A percentile compares a stretch with the other conserved stretches of the same genome.
phyloP scores from a whole-genome alignment of 1,284 basidiomycete species.

The Fereydounia khargensis region DNA sequence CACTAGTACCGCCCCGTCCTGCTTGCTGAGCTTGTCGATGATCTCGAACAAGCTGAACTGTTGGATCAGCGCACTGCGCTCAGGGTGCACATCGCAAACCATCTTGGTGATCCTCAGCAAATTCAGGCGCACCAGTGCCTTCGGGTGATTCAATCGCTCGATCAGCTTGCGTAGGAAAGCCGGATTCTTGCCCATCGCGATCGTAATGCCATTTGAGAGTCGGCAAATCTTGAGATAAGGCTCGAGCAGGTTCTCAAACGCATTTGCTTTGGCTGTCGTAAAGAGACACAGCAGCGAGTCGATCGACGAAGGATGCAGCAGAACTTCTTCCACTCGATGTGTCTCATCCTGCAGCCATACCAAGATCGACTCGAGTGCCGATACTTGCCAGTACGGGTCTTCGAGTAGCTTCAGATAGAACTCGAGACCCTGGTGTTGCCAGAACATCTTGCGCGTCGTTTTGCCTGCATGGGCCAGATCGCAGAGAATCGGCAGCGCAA shows the following conservation, averaged over 20 bases:
- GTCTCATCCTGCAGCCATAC: slow-evolving; percentile 96
- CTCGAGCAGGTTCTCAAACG: slow-evolving; percentile 91
- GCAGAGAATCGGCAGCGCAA: slow-evolving; percentile 91
- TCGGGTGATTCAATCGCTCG: slow-evolving; percentile 71
- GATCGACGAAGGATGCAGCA: slow-evolving; percentile 70
- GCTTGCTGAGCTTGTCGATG: slow-evolving; percentile 35
- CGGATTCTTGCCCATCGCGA: slow-evolving; percentile 71
- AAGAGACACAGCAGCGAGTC: slow-evolving; percentile 79
- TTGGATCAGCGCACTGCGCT: slow-evolving; percentile 24
- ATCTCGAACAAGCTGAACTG: slow-evolving; percentile 40
- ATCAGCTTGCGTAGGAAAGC: slow-evolving; percentile 82
- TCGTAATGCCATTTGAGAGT: slow-evolving; percentile 71
- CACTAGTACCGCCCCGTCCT: slow-evolving; percentile 64
- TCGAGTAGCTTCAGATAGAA: slow-evolving; percentile 81
- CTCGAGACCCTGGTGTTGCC: slow-evolving; percentile 55
- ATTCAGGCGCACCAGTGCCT: slow-evolving; percentile 85
- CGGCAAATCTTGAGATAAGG: slow-evolving; percentile 74
- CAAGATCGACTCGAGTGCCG: slow-evolving; percentile 82
- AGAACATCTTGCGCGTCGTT: slow-evolving; percentile 47
- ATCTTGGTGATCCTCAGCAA: slow-evolving; percentile 79
- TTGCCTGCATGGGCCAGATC: slow-evolving; percentile 59
- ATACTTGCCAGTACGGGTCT: slow-evolving; percentile 94
- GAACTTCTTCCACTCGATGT: slow-evolving; percentile 82
- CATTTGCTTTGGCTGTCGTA: slow-evolving; percentile 75
- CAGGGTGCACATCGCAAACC: slow-evolving; percentile 80